Evolutionary conservation across 768 basidiomycete genomes (phyloP).

Genomic region (Cystofilobasidium macerans): DNA sequence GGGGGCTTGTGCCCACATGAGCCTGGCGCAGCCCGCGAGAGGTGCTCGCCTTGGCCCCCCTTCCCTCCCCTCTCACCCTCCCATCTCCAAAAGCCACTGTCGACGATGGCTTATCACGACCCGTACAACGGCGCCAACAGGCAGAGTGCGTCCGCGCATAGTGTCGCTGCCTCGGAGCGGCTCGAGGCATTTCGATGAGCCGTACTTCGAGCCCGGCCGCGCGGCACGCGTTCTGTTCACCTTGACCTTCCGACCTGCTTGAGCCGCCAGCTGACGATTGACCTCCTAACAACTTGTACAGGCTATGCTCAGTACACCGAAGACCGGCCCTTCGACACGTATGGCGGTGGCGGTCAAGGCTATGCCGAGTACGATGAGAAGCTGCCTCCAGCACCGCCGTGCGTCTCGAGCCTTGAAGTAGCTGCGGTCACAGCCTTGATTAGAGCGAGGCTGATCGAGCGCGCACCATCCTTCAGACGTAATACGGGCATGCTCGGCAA

Average conservation of each 20-base stretch:
- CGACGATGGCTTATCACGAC: background rate
- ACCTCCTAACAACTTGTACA: background rate
- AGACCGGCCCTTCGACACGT: constrained; percentile 5
- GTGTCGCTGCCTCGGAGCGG: too few relatives aligned
- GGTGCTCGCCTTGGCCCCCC: too few relatives aligned
- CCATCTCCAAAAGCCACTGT: background rate
- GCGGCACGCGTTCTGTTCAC: background rate
- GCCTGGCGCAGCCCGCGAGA: too few relatives aligned
- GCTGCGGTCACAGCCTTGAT: background rate
- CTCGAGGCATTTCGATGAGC: too few relatives aligned
- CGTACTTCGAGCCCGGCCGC: too few relatives aligned
- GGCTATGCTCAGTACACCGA: background rate
- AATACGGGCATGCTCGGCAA: background rate
- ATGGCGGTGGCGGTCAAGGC: background rate
- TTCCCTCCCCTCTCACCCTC: too few relatives aligned
- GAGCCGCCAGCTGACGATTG: background rate
- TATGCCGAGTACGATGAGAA: constrained; percentile 3
- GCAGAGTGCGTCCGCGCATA: background rate
- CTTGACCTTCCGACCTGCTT: background rate
- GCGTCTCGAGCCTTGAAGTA: too few relatives aligned
- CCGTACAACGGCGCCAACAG: background rate
- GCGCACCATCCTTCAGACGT: too few relatives aligned
- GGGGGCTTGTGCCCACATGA: too few relatives aligned
- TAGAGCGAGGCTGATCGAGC: too few relatives aligned
- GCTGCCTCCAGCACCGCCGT: constrained; percentile 18